Evolutionary conservation across 331 rosid species (phyloP).

Genomic region (Saraca asoca): DNA sequence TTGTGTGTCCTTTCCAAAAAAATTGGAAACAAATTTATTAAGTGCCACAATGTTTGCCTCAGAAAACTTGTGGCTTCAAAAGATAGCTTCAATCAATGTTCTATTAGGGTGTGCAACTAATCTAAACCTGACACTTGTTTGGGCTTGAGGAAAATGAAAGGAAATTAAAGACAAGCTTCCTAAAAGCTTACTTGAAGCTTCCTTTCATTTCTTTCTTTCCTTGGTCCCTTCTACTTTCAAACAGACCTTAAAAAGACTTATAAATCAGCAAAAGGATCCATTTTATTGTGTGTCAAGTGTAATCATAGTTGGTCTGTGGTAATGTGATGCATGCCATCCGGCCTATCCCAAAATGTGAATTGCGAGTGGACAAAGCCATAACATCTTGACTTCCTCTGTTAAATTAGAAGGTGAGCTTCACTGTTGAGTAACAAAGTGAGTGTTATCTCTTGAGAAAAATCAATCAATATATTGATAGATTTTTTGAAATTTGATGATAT

Average conservation of each 20-base stretch:
- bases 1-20: neutral
- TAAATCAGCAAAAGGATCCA: too few relatives aligned
- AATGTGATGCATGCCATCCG: neutral
- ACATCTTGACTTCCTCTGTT: neutral
- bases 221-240: too few relatives aligned
- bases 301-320: neutral
- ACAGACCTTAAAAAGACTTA: too few relatives aligned
- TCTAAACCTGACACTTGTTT: too few relatives aligned
- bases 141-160: too few relatives aligned
- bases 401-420: neutral
- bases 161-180: too few relatives aligned
- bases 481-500: constrained; percentile 29
- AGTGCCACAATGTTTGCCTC: neutral
- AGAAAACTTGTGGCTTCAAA: neutral
- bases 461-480: neutral
- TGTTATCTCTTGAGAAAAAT: neutral
- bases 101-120: too few relatives aligned
- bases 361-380: neutral
- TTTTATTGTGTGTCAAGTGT: neutral
- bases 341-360: neutral
- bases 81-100: neutral
- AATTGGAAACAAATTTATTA: neutral
- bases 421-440: too few relatives aligned
- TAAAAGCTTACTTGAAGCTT: too few relatives aligned
- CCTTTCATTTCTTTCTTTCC: too few relatives aligned